Conservation (phyloP, 768 basidiomycete genomes). For the Arthromyces matolae region DNA sequence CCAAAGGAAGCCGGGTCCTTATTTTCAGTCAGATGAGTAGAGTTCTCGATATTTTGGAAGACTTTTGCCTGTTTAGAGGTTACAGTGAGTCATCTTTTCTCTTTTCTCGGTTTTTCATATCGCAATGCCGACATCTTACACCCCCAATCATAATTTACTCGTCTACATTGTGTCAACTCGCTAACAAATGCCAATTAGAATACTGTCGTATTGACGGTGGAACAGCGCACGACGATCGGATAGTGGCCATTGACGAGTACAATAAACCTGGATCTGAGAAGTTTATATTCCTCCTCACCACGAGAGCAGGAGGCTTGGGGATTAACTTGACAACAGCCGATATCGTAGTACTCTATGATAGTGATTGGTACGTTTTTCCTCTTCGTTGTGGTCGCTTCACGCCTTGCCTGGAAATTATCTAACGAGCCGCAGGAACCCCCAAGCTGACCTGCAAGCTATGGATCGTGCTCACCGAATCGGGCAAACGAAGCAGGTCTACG, state of each 20-base stretch:
- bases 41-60: slow-evolving; percentile 96
- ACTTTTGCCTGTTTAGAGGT: slow-evolving; percentile 88
- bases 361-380: slow-evolving; percentile 72
- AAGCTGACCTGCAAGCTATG: slow-evolving; percentile 98
- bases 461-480: slow-evolving; percentile 96
- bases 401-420: too few species aligned
- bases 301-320: slow-evolving; percentile 93
- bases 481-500: slow-evolving; percentile 96
- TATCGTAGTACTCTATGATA: slow-evolving; percentile 92
- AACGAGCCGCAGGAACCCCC: slow-evolving; percentile 90
- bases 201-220: slow-evolving; percentile 97
- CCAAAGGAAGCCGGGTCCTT: slow-evolving; percentile 89
- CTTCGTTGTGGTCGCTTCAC: too few species aligned
- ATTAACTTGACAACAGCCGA: slow-evolving; percentile 96
- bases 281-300: slow-evolving; percentile 95
- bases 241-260: slow-evolving; percentile 94
- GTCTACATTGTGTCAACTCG: too few species aligned
- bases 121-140: slow-evolving; percentile 3
- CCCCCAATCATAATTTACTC: too few species aligned
- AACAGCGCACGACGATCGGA: slow-evolving; percentile 96
- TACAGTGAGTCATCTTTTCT: slow-evolving; percentile 61
- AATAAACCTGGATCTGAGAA: slow-evolving; percentile 92
- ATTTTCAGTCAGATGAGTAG: slow-evolving; percentile 99
- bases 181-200: too few species aligned
- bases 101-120: background rate